A percentile compares a stretch with the other conserved stretches of the same genome.
Conservation (phyloP, 129 eudicot species). For the Lactuca sativa region DNA sequence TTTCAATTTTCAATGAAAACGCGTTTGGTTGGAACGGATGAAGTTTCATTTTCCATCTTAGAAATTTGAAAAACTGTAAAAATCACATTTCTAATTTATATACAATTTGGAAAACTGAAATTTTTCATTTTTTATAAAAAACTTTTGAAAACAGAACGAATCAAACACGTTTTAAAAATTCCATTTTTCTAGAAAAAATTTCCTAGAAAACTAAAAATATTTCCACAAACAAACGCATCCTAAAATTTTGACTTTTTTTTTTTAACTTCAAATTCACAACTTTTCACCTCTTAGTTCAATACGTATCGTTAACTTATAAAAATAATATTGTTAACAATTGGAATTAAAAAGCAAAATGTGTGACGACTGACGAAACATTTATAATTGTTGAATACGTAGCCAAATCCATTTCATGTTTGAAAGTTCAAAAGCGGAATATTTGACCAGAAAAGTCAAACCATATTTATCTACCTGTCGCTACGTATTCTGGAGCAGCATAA, state of each 20-base stretch:
- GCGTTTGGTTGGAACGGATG: too few species aligned
- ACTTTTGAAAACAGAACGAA: too few species aligned
- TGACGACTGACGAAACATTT: neutral
- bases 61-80: too few species aligned
- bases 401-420: conserved; percentile 3
- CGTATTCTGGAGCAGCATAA: conserved; percentile 80
- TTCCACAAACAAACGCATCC: too few species aligned
- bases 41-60: too few species aligned
- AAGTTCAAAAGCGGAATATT: neutral
- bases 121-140: too few species aligned
- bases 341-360: neutral
- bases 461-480: conserved; percentile 51
- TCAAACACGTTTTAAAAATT: too few species aligned
- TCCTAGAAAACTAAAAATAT: too few species aligned
- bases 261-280: conserved; percentile 3
- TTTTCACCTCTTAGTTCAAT: neutral
- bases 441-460: conserved; percentile 32
- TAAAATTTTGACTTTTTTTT: conserved; percentile 18
- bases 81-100: too few species aligned
- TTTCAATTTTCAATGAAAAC: too few species aligned
- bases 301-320: neutral
- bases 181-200: too few species aligned
- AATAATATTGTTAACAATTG: neutral
- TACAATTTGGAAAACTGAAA: too few species aligned
- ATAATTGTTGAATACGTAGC: neutral